phyloP scores from a whole-genome alignment of 208 protist genomes.

The Wallacemonas sp. region DNA sequence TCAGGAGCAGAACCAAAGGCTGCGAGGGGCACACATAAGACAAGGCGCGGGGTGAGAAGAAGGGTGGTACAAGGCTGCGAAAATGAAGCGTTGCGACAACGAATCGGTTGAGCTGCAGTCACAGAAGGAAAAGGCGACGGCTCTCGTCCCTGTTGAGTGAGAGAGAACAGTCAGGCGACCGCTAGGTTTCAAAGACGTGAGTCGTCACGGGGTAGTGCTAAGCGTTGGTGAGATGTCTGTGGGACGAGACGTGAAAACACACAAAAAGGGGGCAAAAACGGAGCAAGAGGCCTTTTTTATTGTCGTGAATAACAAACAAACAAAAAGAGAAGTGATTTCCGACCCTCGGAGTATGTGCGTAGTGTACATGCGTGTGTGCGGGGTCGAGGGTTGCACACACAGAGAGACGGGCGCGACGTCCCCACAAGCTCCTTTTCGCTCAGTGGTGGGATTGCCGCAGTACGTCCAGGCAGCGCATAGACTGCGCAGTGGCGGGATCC shows the following conservation, averaged over 20 bases:
- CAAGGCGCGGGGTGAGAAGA: too few relatives aligned
- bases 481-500: neutral
- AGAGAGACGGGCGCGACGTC: constrained; percentile 9
- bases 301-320: constrained; percentile 6
- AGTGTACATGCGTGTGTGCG: too few relatives aligned
- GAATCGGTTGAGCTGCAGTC: neutral
- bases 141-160: too few relatives aligned
- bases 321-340: too few relatives aligned
- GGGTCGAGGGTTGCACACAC: too few relatives aligned
- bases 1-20: constrained; percentile 5
- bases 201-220: too few relatives aligned
- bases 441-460: neutral
- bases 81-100: neutral
- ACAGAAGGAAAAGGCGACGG: constrained; percentile 11
- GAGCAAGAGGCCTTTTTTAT: neutral
- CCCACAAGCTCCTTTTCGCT: too few relatives aligned
- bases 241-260: too few relatives aligned
- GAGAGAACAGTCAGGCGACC: too few relatives aligned
- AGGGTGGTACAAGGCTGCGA: neutral
- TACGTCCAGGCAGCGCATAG: neutral
- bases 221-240: too few relatives aligned
- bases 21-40: neutral
- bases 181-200: too few relatives aligned
- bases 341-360: too few relatives aligned
- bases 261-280: constrained; percentile 9